Percentiles rank a stretch among this genome's conserved stretches.
Evolutionary conservation across 1,139 yeast genomes (phyloP).

Genomic region (Blastobotrys indianensis): DNA sequence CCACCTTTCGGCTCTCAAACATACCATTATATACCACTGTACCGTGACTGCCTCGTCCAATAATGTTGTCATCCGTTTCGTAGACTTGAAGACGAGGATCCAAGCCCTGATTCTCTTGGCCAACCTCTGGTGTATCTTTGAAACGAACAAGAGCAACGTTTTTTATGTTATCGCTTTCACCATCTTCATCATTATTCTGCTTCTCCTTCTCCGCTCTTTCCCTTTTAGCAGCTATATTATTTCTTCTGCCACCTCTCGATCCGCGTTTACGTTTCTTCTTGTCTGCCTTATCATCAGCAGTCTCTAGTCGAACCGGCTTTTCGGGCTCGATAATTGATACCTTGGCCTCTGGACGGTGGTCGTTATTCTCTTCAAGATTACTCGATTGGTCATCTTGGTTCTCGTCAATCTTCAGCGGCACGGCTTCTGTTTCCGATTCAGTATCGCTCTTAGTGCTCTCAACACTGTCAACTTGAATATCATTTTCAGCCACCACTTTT

Average conservation of each 20-base stretch:
- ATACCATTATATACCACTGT: conserved; percentile 88
- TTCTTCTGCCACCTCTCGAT: conserved; percentile 68
- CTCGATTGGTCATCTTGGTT: not conserved
- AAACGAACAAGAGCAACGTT: not conserved
- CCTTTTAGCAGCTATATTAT: conserved; percentile 39
- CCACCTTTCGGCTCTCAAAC: conserved; percentile 90
- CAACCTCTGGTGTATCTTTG: too few species aligned
- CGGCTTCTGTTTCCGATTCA: not conserved
- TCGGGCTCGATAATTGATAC: conserved; percentile 23
- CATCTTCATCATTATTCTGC: conserved; percentile 8
- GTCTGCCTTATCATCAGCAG: conserved; percentile 11
- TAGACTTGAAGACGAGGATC: not conserved
- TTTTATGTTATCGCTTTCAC: conserved; percentile 1
- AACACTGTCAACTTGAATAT: not conserved
- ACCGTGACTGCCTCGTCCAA: conserved; percentile 97
- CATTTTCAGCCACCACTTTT: too few species aligned
- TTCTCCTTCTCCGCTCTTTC: conserved; percentile 7
- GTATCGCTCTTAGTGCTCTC: not conserved
- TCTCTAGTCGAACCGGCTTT: conserved; percentile 1
- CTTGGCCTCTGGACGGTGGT: conserved; percentile 16
- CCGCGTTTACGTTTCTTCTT: conserved; percentile 71
- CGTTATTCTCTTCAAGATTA: conserved; percentile 1
- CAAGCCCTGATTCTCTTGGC: not conserved
- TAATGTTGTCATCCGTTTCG: conserved; percentile 40
- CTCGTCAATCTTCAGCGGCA: not conserved